Conservation (phyloP, 768 basidiomycete genomes). For the Suillus placidus region DNA sequence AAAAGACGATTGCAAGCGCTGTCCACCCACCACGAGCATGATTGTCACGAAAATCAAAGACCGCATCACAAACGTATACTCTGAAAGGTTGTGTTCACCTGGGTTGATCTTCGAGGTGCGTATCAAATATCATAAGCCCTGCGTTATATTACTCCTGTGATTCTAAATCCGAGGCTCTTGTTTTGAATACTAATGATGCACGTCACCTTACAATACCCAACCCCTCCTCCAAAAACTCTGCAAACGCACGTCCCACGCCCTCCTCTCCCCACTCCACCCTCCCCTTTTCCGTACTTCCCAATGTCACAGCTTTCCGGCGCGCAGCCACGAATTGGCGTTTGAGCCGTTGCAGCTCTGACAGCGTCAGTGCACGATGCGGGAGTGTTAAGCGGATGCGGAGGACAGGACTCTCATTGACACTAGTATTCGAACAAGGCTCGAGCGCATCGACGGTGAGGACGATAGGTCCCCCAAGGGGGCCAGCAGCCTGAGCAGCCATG, state of each 20-base stretch:
- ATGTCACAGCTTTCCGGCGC: constrained; percentile 87
- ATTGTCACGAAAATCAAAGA: not conserved
- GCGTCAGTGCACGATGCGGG: constrained; percentile 71
- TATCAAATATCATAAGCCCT: not conserved
- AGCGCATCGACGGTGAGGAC: constrained; percentile 39
- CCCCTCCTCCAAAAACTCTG: constrained; percentile 65
- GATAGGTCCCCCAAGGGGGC: constrained; percentile 50
- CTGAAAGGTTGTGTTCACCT: not conserved
- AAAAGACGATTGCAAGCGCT: not conserved
- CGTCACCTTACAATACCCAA: not conserved
- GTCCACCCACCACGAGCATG: not conserved
- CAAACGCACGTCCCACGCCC: constrained; percentile 71
- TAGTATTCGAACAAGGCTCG: constrained; percentile 27
- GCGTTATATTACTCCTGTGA: not conserved
- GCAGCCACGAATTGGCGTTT: constrained; percentile 91
- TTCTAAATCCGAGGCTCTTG: not conserved
- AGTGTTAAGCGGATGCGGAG: constrained; percentile 56
- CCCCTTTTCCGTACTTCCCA: constrained; percentile 80
- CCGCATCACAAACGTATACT: not conserved
- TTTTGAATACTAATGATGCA: not conserved
- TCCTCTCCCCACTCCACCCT: constrained; percentile 76
- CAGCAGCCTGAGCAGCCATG: constrained; percentile 61
- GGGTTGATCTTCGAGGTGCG: not conserved
- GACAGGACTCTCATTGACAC: constrained; percentile 8
- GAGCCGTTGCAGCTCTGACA: constrained; percentile 85